Conservation (phyloP, 2,329 filamentous ascomycete genomes). For the Apiospora pterosperma region DNA sequence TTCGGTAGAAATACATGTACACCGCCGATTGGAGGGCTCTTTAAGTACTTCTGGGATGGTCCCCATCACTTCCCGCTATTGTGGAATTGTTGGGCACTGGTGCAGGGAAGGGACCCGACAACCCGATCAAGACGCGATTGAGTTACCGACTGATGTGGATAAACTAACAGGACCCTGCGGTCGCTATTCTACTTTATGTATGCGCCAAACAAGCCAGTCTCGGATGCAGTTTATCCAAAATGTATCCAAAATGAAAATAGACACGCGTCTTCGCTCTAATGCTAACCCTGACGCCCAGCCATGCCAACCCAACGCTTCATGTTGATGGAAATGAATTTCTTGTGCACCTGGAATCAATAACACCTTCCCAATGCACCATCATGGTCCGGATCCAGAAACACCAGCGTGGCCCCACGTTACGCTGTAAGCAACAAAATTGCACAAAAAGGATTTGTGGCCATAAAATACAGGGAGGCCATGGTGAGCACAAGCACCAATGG, state of each 20-base stretch:
- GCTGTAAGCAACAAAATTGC: background rate
- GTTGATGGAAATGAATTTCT: background rate
- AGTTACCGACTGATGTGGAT: background rate
- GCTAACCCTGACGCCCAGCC: background rate
- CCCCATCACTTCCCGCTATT: background rate
- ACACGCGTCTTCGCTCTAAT: background rate
- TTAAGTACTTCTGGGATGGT: background rate
- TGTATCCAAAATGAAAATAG: background rate
- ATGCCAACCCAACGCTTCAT: background rate
- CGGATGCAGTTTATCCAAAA: background rate
- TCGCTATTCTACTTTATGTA: background rate
- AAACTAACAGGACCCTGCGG: background rate
- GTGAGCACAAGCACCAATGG: background rate
- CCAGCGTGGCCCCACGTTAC: background rate
- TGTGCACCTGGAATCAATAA: background rate
- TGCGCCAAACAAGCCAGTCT: background rate
- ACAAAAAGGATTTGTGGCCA: background rate
- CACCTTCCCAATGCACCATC: constrained; percentile 1
- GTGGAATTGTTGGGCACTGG: background rate
- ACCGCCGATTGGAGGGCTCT: background rate
- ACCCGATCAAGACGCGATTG: background rate
- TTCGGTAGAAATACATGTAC: no score
- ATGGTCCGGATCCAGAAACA: background rate
- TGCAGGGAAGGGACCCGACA: no score
- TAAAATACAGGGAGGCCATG: background rate